Evolutionary conservation across 768 basidiomycete species (phyloP), one percentile per base, ranked within the genome.

Genomic region (Boletus sp.): DNA sequence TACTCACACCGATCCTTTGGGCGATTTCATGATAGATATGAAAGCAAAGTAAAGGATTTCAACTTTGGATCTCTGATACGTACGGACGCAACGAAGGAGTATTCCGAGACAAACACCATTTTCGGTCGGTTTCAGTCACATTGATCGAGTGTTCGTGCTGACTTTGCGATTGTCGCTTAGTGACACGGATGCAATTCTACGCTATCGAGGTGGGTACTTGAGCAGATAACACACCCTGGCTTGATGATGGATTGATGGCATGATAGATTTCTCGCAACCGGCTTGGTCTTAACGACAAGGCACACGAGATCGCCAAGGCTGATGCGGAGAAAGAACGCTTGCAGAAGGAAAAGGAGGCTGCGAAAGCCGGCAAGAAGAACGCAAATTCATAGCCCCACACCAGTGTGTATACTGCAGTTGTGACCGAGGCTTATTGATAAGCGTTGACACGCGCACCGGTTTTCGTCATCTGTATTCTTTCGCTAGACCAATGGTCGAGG

Each of bases 31-130:
- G 56, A 37, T 32, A 92, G 92, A 56, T 97, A 95, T 75, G 90
- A 96, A 75, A 86, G 89, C 56, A 90, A 89, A 67, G 78, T 98
- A 52, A 89, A 90, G 67, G 94, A 98, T 63, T 92, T 89, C 76
- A 98, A 98, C 80, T 98, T 98, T 74, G 97, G 97, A 18, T 98
- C 92, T 2, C 78, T 99, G 62, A 89, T 99, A 61, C 84, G 97
- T 50, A 87, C 83, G 47, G 83, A 97, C 66, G 81, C 88, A 37
- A 77, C 76, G 47, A 79, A 83, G 54, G 93, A 95, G 69, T 99
- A 98, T 72, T 85, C 83, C 11, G 90, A 98, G 78, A 82, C 78
- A 33, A 99, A 98, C 76, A 91, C 94, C 7, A 96, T 98, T 61
- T 94, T 99, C 67, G 95, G 94, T 90, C 18, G 82, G 69, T 29